These are phyloP conservation scores for Cordyceps militaris DNA, from an alignment of 2,329 filamentous ascomycete genomes.

Conservation along the genomic window DNA sequence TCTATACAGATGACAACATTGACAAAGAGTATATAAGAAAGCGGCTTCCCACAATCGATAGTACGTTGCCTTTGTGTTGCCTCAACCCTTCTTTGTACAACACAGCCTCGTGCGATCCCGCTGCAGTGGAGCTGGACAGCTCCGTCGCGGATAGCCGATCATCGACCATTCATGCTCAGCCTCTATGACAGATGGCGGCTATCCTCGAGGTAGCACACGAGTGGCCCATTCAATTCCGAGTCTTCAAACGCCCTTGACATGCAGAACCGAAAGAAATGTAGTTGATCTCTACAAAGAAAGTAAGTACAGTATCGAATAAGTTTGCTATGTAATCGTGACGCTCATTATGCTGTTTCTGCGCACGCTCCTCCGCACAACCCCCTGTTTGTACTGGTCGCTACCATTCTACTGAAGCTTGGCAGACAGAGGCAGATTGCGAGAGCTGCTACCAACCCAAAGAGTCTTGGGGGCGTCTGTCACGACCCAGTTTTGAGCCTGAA, in stretches of 20 bases:
- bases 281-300: conserved; percentile 1
- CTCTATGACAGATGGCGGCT: too few relatives aligned
- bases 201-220: too few relatives aligned
- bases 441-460: conserved; percentile 49
- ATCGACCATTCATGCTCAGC: neutral
- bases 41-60: neutral
- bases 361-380: neutral
- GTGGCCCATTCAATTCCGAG: too few relatives aligned
- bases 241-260: neutral
- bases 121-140: neutral
- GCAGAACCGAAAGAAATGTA: neutral
- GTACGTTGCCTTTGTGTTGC: neutral
- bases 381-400: neutral
- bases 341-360: conserved; percentile 4
- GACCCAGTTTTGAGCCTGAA: conserved; percentile 75
- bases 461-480: conserved; percentile 44
- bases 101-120: neutral
- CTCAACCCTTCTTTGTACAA: neutral
- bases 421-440: conserved; percentile 44
- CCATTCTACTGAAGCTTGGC: conserved; percentile 19
- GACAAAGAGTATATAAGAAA: neutral
- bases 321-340: conserved; percentile 3
- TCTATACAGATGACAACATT: neutral
- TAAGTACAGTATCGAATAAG: conserved; percentile 9
- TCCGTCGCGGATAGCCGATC: neutral